Evolutionary conservation across 176 grass and related monocot genomes (phyloP).

Genomic region (Oryza longistaminata): DNA sequence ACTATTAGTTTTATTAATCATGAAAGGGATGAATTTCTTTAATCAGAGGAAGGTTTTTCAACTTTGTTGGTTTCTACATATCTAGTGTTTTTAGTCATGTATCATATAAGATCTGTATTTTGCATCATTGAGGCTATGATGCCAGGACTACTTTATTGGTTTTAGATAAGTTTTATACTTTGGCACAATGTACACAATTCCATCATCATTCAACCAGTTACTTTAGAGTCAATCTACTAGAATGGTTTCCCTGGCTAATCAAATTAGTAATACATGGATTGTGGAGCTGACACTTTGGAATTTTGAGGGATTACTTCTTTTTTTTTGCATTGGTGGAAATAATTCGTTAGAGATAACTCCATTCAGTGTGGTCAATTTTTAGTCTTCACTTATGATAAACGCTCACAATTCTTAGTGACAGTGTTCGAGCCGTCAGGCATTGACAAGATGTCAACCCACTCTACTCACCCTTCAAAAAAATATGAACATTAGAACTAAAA

Average conservation of each 20-base stretch:
- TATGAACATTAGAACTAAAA: background rate
- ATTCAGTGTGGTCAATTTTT: slow-evolving; percentile 55
- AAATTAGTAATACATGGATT: slow-evolving; percentile 55
- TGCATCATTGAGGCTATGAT: background rate
- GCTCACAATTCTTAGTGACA: slow-evolving; percentile 48
- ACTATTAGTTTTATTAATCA: too few relatives aligned
- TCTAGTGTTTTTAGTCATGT: background rate
- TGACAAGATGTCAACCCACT: slow-evolving; percentile 47
- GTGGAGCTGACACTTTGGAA: slow-evolving; percentile 38
- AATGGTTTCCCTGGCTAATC: slow-evolving; percentile 50
- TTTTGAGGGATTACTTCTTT: slow-evolving; percentile 25
- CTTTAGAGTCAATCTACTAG: slow-evolving; percentile 47
- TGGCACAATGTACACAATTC: slow-evolving; percentile 57
- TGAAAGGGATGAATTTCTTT: too few relatives aligned
- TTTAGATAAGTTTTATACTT: background rate
- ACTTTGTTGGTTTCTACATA: background rate
- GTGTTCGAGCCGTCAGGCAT: slow-evolving; percentile 50
- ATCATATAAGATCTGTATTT: background rate
- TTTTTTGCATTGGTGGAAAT: slow-evolving; percentile 63
- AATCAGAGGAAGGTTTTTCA: too few relatives aligned
- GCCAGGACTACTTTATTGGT: background rate
- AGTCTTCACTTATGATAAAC: slow-evolving; percentile 60
- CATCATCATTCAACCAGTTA: slow-evolving; percentile 47
- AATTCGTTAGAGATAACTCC: slow-evolving; percentile 66
- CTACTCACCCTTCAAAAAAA: slow-evolving; percentile 24